Percentiles rank a stretch among this genome's conserved stretches.
Conservation (phyloP, 2,329 filamentous ascomycete species). For the Paecilomyces fulvus region DNA sequence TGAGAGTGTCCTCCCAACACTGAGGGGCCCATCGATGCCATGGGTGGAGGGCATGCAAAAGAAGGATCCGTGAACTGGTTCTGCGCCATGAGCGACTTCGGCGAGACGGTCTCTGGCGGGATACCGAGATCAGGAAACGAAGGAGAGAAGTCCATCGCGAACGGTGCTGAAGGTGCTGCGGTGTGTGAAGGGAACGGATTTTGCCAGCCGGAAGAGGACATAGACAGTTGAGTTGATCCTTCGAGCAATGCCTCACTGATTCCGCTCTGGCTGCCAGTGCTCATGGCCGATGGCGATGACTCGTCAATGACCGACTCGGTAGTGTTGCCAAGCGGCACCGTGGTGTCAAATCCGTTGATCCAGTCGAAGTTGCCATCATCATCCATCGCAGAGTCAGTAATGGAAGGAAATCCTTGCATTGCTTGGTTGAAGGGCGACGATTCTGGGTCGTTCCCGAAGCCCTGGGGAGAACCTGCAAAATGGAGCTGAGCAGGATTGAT, state of each 20-base stretch:
- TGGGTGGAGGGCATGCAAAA: constrained; percentile 69
- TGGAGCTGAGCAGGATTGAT: constrained; percentile 65
- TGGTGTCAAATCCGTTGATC: constrained; percentile 72
- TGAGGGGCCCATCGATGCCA: constrained; percentile 66
- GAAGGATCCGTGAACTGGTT: constrained; percentile 61
- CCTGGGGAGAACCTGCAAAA: constrained; percentile 68
- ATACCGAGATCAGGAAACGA: constrained; percentile 70
- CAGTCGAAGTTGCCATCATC: constrained; percentile 76
- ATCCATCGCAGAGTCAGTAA: constrained; percentile 49
- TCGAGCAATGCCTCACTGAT: constrained; percentile 82
- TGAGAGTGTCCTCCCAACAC: constrained; percentile 56
- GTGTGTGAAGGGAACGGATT: constrained; percentile 61
- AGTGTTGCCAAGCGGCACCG: constrained; percentile 59
- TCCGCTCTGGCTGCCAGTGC: constrained; percentile 77
- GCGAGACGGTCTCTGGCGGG: constrained; percentile 64
- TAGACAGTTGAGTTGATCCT: constrained; percentile 55
- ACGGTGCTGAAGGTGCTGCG: constrained; percentile 57
- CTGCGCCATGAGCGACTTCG: constrained; percentile 64
- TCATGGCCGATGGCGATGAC: constrained; percentile 92
- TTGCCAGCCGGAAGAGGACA: constrained; percentile 55
- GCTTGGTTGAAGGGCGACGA: constrained; percentile 33
- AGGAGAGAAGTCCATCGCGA: constrained; percentile 64
- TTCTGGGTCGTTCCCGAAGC: constrained; percentile 32
- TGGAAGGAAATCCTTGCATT: constrained; percentile 46
- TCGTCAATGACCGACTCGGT: constrained; percentile 81